Base-by-base conservation (phyloP, 768 basidiomycete species). In the Lactarius psammicola region DNA sequence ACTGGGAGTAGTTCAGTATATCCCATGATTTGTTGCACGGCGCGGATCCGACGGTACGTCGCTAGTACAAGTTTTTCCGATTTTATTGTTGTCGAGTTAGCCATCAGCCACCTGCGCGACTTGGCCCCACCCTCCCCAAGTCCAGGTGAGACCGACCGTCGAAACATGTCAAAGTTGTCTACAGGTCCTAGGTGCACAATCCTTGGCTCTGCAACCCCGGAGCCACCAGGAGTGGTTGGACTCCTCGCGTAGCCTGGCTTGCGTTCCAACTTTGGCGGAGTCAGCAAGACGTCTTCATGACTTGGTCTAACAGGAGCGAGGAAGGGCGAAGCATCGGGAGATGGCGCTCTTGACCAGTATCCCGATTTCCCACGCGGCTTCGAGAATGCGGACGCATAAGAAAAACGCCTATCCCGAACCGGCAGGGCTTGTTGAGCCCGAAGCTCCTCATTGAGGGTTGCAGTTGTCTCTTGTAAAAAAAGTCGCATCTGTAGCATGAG, bases 101-200 rank as follows among this genome's bases (percentile, higher is more conserved):
- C 59, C 42, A 62, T 38, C 26, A 64, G 34, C 69, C 66, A 62
- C 46, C 44, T 58, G 2, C 56, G 61, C 28, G 60, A 56, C 42
- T 46, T 60, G 9, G 26, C 26, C 8, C 46, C 67, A 51, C 60
- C 23, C 30, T 64, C 70, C 18, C 59, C 57, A 9, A 42, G 61
- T 17, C 56, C 59, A 31, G 66, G 63, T 20, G 59, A 63, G 17
- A 44, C 42, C 11, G 62, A 59, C 23, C 67, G 65, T 28, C 53
- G 66, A 55, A 66, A 49, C 62, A 67, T 36, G 34, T 66, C 74
- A 20, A 77, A 73, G 20, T 73, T 72, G 38, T 79, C 78, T 10
- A 82, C 77, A 1, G 86, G 84, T 1, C 86, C 86, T 4, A 89
- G 80, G 71, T 88, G 87, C 2, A 87, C 76, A 66, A 89, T 88